These are phyloP conservation scores for Ophiostoma tasmaniense DNA, from an alignment of 2,329 filamentous ascomycete genomes.

Conservation along the genomic window DNA sequence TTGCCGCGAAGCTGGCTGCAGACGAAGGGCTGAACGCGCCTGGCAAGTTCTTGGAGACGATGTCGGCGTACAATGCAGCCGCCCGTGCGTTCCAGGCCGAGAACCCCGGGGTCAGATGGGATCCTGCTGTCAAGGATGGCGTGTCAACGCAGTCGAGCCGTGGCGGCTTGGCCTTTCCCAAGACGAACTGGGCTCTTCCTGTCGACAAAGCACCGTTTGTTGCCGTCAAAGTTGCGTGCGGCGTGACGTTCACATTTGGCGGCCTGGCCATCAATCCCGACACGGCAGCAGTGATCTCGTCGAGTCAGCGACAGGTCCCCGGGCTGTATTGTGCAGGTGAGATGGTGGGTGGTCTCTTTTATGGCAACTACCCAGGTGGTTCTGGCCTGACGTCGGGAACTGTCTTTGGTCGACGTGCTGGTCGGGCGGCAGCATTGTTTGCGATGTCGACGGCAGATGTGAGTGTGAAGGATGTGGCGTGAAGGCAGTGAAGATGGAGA, in stretches of 20 bases:
- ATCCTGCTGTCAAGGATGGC: constrained; percentile 54
- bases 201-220: constrained; percentile 49
- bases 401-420: background rate
- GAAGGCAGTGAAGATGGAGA: too few relatives aligned
- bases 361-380: constrained; percentile 55
- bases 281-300: constrained; percentile 44
- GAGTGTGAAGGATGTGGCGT: background rate
- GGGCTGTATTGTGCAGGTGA: constrained; percentile 55
- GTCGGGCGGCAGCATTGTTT: background rate
- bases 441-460: background rate
- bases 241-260: constrained; percentile 62
- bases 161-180: constrained; percentile 39
- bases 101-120: constrained; percentile 39
- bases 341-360: constrained; percentile 58
- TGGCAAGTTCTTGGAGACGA: background rate
- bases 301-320: constrained; percentile 38
- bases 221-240: constrained; percentile 55
- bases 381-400: constrained; percentile 30
- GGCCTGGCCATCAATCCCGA: constrained; percentile 49
- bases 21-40: background rate
- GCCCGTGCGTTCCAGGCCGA: constrained; percentile 27
- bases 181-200: constrained; percentile 59
- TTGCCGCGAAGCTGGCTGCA: background rate
- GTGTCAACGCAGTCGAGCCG: constrained; percentile 49
- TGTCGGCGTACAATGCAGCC: background rate